These are phyloP conservation scores for Ensete ventricosum DNA, from an alignment of 176 grass and related monocot genomes.

Conservation along the genomic window DNA sequence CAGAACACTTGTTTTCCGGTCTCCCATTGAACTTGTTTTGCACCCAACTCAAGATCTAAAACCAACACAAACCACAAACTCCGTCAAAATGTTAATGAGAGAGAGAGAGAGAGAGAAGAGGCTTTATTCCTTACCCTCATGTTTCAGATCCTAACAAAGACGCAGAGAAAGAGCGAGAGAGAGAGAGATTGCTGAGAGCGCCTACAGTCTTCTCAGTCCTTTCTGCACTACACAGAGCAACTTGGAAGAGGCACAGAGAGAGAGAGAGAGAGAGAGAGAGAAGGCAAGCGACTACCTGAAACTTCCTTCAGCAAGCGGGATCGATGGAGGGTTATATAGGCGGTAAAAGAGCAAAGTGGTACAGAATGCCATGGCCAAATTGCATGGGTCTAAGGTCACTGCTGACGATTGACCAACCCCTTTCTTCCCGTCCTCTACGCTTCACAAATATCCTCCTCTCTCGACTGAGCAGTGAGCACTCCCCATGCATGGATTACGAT, in stretches of 20 bases:
- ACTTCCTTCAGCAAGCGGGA: neutral
- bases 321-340: no score
- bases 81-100: no score
- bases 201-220: neutral
- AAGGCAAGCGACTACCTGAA: neutral
- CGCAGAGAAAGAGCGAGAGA: neutral
- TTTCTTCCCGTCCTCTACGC: neutral
- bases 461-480: no score
- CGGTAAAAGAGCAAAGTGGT: no score
- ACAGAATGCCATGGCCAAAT: conserved; percentile 2
- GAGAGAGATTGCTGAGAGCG: no score
- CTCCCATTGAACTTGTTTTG: conserved; percentile 43
- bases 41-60: conserved; percentile 74
- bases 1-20: conserved; percentile 28
- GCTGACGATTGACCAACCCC: neutral
- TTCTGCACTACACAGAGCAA: neutral
- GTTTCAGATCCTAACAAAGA: neutral
- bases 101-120: neutral
- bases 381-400: neutral
- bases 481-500: no score
- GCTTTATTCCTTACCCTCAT: neutral
- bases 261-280: neutral
- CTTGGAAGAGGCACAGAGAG: neutral
- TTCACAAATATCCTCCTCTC: no score
- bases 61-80: no score